phyloP scores from a whole-genome alignment of 2,329 filamentous ascomycete species.

The Hymenoscyphus scutula region DNA sequence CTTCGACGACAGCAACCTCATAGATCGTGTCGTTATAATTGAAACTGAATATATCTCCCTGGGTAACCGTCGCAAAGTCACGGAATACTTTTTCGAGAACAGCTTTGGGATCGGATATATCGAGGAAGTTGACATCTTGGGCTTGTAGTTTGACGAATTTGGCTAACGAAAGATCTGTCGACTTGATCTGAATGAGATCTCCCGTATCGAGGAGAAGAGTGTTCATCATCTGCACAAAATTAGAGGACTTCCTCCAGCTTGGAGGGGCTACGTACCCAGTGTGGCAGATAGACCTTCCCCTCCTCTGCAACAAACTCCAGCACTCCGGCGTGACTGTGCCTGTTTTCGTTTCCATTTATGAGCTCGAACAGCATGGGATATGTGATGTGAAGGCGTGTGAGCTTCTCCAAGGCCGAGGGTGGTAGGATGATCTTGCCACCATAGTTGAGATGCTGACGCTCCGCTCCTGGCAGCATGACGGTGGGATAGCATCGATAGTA shows the following conservation, averaged over 20 bases:
- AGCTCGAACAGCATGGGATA: slow-evolving; percentile 98
- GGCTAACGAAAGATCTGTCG: slow-evolving; percentile 86
- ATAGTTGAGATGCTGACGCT: slow-evolving; percentile 87
- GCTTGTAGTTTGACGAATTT: slow-evolving; percentile 95
- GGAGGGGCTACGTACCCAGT: slow-evolving; percentile 64
- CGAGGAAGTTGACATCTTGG: slow-evolving; percentile 88
- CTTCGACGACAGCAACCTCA: slow-evolving; percentile 88
- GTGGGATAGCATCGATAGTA: slow-evolving; percentile 98
- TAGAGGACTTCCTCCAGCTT: slow-evolving; percentile 9
- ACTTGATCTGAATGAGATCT: slow-evolving; percentile 92
- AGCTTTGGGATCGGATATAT: slow-evolving; percentile 95
- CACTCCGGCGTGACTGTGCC: slow-evolving; percentile 88
- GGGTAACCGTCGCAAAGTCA: slow-evolving; percentile 90
- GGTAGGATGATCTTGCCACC: slow-evolving; percentile 97
- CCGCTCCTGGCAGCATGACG: slow-evolving; percentile 87
- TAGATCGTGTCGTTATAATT: slow-evolving; percentile 94
- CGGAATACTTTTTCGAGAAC: slow-evolving; percentile 96
- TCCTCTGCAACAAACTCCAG: slow-evolving; percentile 97
- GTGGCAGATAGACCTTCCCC: slow-evolving; percentile 90
- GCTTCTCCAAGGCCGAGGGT: slow-evolving; percentile 93
- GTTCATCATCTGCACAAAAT: slow-evolving; percentile 74
- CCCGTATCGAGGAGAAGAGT: slow-evolving; percentile 85
- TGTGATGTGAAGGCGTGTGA: slow-evolving; percentile 91
- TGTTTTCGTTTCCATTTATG: slow-evolving; percentile 77
- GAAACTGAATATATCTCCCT: slow-evolving; percentile 94